Conservation (phyloP, 192 early-diverging fungal genomes). For the Oehlia diaphana region DNA sequence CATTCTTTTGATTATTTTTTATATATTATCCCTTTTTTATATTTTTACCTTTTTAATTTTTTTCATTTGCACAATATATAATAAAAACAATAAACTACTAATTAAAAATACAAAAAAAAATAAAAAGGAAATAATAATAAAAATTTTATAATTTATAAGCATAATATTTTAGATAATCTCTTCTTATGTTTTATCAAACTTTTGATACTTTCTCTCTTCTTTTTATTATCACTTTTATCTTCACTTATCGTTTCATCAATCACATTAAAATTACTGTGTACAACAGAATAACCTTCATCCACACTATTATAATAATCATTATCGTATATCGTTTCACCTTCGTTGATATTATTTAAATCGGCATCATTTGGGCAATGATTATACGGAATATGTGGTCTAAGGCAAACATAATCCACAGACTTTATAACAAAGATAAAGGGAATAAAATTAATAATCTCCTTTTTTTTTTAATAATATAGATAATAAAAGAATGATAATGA, state of each 20-base stretch:
- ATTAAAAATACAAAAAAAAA: no score
- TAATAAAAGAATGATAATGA: not conserved
- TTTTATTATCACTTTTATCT: not conserved
- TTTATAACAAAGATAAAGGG: not conserved
- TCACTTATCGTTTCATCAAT: not conserved
- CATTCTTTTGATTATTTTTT: no score
- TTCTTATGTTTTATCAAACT: not conserved
- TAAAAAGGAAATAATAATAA: no score
- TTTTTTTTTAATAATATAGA: not conserved
- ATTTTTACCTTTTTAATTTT: no score
- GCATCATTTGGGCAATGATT: not conserved
- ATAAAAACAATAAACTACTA: no score
- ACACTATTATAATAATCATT: not conserved
- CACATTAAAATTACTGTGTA: not conserved
- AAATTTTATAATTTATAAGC: not conserved
- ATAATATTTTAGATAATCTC: not conserved
- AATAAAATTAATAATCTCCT: not conserved
- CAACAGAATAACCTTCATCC: not conserved
- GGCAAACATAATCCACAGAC: slow-evolving; percentile 12
- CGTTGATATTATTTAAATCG: not conserved
- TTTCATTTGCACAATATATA: no score
- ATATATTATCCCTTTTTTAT: no score
- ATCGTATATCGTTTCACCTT: not conserved
- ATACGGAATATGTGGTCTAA: slow-evolving; percentile 14
- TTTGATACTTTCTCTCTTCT: not conserved